Percentiles rank a stretch among this genome's conserved stretches.
phyloP scores from a whole-genome alignment of 2,329 filamentous ascomycete genomes.

The Monosporascus sp. region DNA sequence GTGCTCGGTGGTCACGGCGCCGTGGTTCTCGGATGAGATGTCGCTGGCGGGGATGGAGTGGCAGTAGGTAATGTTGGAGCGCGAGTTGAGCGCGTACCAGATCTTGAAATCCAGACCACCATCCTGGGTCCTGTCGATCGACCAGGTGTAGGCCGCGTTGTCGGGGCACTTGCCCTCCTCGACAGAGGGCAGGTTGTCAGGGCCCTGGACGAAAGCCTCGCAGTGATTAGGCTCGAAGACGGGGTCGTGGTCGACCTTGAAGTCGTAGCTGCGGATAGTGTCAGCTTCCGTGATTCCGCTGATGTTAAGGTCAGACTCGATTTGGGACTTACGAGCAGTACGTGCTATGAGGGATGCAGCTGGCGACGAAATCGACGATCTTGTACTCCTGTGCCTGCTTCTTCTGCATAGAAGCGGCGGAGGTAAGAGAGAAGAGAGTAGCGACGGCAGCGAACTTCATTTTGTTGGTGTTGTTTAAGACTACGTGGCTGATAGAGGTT shows the following conservation, averaged over 20 bases:
- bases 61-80: slow-evolving; percentile 12
- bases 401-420: slow-evolving; percentile 4
- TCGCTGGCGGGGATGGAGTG: slow-evolving; percentile 6
- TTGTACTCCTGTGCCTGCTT: neutral
- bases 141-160: slow-evolving; percentile 8
- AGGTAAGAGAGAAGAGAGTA: slow-evolving; percentile 5
- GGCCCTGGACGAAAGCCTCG: slow-evolving; percentile 3
- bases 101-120: slow-evolving; percentile 8
- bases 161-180: slow-evolving; percentile 4
- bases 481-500: neutral
- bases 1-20: slow-evolving; percentile 5
- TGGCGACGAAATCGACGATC: slow-evolving; percentile 3
- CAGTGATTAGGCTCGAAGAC: slow-evolving; percentile 1
- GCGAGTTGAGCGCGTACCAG: slow-evolving; percentile 10
- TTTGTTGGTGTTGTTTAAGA: neutral
- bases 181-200: slow-evolving; percentile 2
- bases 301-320: neutral
- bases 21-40: slow-evolving; percentile 5
- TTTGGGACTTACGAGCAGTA: slow-evolving; percentile 2
- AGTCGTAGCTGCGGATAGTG: slow-evolving; percentile 1
- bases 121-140: slow-evolving; percentile 2
- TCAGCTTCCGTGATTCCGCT: neutral
- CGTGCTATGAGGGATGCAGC: slow-evolving; percentile 7
- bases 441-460: slow-evolving; percentile 6
- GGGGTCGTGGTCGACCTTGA: slow-evolving; percentile 4